Evolutionary conservation across 805 yeast species (phyloP), one percentile per base, ranked within the genome.

Genomic region (Candida andamanensis): DNA sequence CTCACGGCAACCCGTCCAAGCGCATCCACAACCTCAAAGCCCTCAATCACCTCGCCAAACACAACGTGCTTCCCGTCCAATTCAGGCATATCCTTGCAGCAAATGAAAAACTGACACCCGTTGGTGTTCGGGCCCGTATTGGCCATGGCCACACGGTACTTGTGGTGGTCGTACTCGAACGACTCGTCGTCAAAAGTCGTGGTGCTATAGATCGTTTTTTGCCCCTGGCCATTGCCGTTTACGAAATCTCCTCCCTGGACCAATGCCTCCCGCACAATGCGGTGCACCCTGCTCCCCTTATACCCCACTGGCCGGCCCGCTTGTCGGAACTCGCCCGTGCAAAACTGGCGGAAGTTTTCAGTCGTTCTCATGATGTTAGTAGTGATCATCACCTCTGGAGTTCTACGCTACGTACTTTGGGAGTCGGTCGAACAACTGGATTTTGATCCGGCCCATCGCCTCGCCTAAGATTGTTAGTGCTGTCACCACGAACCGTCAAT

Each of bases 61-160:
- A 89, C 96, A 56, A 85, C 95, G 73, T 87, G 95, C 68, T 82
- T 80, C 44, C 95, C 95, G 54, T 87, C 95, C 63, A 89, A 76
- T 86, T 92, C 85, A 40, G 92, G 82, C 46, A 80, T 72, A 40
- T 41, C 38, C 5, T 42, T 37, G 24, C 42, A 39, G 17, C 58
- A 45, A 29, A 69, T 52, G 57, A 67, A 67, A 46, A 74, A 61
- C 40, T 67, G 74, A 20, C 67, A 63, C 13, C 74, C 72, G 42
- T 69, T 69, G 11, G 72, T 57, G 41, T 68, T 51, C 1, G 67
- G 62, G 1, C 74, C 74, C 4, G 65, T 32, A 49, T 85, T 85
- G 36, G 95, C 95, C 95, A 85, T 85, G 10, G 94, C 84, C 52
- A 85, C 59, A 44, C 82, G 92, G 34, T 83, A 75, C 52, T 74